Percentiles rank a stretch among this genome's conserved stretches.
phyloP scores from a whole-genome alignment of 2,329 filamentous ascomycete genomes.

The Apiospora sp. region DNA sequence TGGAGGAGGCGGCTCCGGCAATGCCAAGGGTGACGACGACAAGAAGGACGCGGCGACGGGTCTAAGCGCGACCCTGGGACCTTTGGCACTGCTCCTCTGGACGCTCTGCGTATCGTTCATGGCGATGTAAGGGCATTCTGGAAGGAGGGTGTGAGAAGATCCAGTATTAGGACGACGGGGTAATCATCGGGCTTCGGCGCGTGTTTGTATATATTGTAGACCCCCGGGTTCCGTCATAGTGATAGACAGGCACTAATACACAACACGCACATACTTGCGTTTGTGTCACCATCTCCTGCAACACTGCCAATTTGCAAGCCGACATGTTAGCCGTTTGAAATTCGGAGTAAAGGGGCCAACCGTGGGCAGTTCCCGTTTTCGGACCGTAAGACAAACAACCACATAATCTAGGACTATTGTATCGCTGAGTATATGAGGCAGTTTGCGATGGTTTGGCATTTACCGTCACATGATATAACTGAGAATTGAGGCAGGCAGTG shows the following conservation, averaged over 20 bases:
- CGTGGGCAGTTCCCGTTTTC: neutral
- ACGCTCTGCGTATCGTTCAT: conserved; percentile 5
- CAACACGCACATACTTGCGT: neutral
- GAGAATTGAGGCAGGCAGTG: neutral
- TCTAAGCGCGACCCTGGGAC: neutral
- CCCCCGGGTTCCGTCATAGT: neutral
- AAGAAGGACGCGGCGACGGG: neutral
- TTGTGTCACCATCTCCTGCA: neutral
- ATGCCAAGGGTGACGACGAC: neutral
- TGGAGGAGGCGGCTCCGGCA: neutral
- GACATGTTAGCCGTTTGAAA: neutral
- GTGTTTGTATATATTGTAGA: neutral
- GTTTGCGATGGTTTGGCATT: neutral
- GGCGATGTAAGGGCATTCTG: conserved; percentile 6
- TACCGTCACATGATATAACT: neutral
- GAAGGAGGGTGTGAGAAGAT: neutral
- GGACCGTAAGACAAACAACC: too few relatives aligned
- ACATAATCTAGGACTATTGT: neutral
- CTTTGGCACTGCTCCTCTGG: conserved; percentile 1
- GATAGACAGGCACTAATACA: neutral
- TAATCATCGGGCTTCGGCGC: neutral
- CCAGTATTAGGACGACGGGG: neutral
- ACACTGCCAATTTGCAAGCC: neutral
- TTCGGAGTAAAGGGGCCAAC: neutral
- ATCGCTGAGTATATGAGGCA: neutral